A percentile compares a stretch with the other conserved stretches of the same genome.
These are phyloP conservation scores for Thozetella sp. DNA, from an alignment of 495 filamentous ascomycete species.

Conservation along the genomic window DNA sequence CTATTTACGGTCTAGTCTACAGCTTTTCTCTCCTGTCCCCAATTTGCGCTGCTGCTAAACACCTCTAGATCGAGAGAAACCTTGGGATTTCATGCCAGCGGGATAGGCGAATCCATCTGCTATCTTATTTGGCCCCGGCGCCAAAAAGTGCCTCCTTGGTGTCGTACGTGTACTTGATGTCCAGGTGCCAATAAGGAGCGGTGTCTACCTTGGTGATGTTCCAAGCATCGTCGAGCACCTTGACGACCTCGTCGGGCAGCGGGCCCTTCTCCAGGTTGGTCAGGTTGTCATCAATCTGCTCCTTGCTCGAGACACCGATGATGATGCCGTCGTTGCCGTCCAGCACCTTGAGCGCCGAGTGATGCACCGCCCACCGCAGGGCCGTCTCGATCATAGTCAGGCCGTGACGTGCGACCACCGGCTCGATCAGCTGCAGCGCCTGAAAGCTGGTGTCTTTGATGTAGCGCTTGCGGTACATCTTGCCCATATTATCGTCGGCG, in stretches of 20 bases:
- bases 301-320: conserved; percentile 74
- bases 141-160: conserved; percentile 67
- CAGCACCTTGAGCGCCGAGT: conserved; percentile 75
- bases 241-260: conserved; percentile 79
- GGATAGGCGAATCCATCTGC: too few relatives aligned
- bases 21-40: too few relatives aligned
- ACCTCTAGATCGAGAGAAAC: too few relatives aligned
- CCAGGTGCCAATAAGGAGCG: conserved; percentile 75
- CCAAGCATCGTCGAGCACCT: conserved; percentile 81
- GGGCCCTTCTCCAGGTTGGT: conserved; percentile 83
- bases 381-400: conserved; percentile 84
- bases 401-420: conserved; percentile 71
- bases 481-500: conserved; percentile 52
- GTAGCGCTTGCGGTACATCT: conserved; percentile 75
- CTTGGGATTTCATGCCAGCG: too few relatives aligned
- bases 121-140: conserved; percentile 27
- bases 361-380: conserved; percentile 77
- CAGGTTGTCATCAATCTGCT: conserved; percentile 77
- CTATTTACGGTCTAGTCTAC: too few relatives aligned
- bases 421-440: conserved; percentile 73
- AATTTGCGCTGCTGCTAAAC: too few relatives aligned
- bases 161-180: conserved; percentile 76
- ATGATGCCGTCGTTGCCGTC: conserved; percentile 81
- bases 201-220: conserved; percentile 64
- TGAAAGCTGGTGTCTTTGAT: conserved; percentile 80